Conservation (phyloP, 805 yeast species). For the Kodamaea leandrae region DNA sequence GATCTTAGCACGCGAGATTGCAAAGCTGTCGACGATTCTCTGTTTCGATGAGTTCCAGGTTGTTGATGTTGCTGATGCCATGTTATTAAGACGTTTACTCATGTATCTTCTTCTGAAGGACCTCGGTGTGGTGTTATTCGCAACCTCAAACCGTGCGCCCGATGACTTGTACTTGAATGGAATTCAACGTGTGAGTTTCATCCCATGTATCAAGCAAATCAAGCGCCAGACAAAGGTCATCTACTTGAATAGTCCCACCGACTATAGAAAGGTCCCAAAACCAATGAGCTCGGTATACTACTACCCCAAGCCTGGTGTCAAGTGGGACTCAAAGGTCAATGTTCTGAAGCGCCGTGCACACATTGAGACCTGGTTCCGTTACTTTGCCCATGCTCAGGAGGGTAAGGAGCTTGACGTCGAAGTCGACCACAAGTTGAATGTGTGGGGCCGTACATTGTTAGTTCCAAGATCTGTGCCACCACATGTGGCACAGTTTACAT, state of each 20-base stretch:
- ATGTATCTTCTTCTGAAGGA: slow-evolving; percentile 64
- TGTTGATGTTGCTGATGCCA: slow-evolving; percentile 97
- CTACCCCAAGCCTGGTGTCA: slow-evolving; percentile 63
- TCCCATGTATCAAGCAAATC: slow-evolving; percentile 85
- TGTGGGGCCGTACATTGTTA: slow-evolving; percentile 84
- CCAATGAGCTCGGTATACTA: slow-evolving; percentile 80
- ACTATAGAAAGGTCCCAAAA: slow-evolving; percentile 83
- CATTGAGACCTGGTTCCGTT: slow-evolving; percentile 72
- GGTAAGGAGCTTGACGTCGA: slow-evolving; percentile 11
- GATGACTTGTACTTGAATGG: slow-evolving; percentile 93
- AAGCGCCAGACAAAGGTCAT: slow-evolving; percentile 74
- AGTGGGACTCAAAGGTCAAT: slow-evolving; percentile 51
- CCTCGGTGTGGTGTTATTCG: slow-evolving; percentile 83
- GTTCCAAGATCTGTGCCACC: slow-evolving; percentile 80
- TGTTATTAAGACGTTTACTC: slow-evolving; percentile 79
- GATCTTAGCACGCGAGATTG: slow-evolving; percentile 75
- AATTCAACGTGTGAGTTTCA: slow-evolving; percentile 84
- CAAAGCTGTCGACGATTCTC: slow-evolving; percentile 69
- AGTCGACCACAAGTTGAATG: slow-evolving; percentile 38
- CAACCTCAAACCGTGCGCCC: slow-evolving; percentile 94
- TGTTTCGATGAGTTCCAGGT: slow-evolving; percentile 98
- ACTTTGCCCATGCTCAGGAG: slow-evolving; percentile 50
- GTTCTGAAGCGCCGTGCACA: slow-evolving; percentile 56
- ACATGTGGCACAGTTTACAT: slow-evolving; percentile 84
- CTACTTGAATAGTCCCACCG: slow-evolving; percentile 85